These are phyloP conservation scores for Mimosa bimucronata DNA, from an alignment of 306 rosid genomes.

Conservation along the genomic window DNA sequence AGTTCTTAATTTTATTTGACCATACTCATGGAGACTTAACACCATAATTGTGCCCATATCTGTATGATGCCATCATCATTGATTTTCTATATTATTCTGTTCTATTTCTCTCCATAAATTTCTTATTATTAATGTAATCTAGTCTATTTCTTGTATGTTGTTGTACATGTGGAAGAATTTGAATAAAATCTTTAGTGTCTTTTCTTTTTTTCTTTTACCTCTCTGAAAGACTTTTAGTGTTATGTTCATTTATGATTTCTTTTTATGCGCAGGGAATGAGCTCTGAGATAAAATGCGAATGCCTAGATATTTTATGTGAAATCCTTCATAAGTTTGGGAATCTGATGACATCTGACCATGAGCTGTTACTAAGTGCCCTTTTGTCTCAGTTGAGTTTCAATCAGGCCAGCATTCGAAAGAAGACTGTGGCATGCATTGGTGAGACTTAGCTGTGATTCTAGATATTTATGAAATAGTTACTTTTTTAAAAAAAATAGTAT, in stretches of 20 bases:
- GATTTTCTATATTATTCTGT: not conserved
- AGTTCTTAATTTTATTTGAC: constrained; percentile 43
- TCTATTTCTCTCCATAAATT: not conserved
- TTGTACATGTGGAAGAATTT: constrained; percentile 21
- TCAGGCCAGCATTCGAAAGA: constrained; percentile 74
- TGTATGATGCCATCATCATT: constrained; percentile 17
- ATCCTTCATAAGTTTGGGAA: constrained; percentile 76
- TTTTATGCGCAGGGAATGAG: constrained; percentile 56
- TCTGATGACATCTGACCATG: constrained; percentile 66
- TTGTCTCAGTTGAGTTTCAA: constrained; percentile 70
- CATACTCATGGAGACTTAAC: constrained; percentile 17
- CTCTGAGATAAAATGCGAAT: constrained; percentile 73
- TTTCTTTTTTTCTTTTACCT: constrained; percentile 17
- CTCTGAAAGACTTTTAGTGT: not conserved
- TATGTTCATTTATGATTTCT: constrained; percentile 6
- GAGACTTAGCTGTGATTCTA: constrained; percentile 25
- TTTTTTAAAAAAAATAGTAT: not conserved
- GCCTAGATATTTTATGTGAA: constrained; percentile 72
- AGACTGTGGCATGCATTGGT: constrained; percentile 72
- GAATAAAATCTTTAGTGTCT: constrained; percentile 4
- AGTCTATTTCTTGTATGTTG: constrained; percentile 25
- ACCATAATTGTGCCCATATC: not conserved
- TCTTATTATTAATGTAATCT: constrained; percentile 1
- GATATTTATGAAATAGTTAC: not conserved
- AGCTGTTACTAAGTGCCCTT: constrained; percentile 61